Evolutionary conservation across 75 land plant genomes (phyloP).

Genomic region (Sequoia sempervirens): DNA sequence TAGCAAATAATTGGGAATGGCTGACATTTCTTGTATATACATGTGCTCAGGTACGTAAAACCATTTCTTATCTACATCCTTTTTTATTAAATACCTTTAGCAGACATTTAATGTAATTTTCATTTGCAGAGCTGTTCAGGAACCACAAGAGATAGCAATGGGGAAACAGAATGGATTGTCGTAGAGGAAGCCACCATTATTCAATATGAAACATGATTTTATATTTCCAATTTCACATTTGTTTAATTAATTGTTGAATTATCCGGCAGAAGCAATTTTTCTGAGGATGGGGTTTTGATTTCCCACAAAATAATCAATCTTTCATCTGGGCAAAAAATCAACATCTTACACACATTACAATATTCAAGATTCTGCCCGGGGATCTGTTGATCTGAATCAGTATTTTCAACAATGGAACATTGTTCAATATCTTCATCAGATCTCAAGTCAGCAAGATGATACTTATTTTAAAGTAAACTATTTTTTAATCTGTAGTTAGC

Average conservation of each 20-base stretch:
- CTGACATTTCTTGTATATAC: constrained; percentile 70
- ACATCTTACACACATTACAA: not conserved
- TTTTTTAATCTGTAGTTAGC: too few relatives aligned
- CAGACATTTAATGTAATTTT: constrained; percentile 8
- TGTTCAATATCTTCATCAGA: not conserved
- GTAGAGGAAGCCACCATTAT: constrained; percentile 59
- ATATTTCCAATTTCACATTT: not conserved
- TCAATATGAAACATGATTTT: constrained; percentile 34
- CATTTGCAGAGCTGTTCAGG: constrained; percentile 47
- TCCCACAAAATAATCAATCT: not conserved
- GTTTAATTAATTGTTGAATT: not conserved
- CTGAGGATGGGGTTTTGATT: not conserved
- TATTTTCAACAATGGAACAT: not conserved
- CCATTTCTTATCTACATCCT: not conserved
- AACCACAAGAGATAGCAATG: constrained; percentile 15
- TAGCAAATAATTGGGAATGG: constrained; percentile 76
- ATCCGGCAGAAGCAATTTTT: constrained; percentile 3
- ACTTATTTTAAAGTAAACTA: too few relatives aligned
- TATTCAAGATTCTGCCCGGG: not conserved
- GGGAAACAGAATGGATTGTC: constrained; percentile 37
- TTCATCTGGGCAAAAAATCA: not conserved
- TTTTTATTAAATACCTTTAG: constrained; percentile 4
- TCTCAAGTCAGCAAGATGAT: not conserved
- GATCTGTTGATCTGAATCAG: not conserved
- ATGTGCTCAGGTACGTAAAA: constrained; percentile 65